Evolutionary conservation across 345 rosid species (phyloP).

Genomic region (Raphanus raphanistrum): DNA sequence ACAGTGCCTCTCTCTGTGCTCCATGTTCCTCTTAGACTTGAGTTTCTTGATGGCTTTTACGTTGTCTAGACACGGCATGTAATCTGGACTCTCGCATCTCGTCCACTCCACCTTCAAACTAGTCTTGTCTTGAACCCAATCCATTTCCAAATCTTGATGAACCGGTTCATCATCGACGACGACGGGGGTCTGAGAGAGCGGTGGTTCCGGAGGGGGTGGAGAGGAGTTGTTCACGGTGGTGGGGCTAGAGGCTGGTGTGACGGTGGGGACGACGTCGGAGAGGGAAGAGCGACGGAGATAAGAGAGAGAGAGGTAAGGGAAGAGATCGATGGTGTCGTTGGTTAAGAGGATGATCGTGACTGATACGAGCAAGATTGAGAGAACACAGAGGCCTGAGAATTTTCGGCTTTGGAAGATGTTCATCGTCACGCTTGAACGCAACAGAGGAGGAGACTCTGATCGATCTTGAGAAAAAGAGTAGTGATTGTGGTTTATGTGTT

Average conservation of each 20-base stretch:
- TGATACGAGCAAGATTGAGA: conserved; percentile 46
- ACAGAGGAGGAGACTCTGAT: conserved; percentile 26
- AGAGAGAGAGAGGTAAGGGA: conserved; percentile 42
- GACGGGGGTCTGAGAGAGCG: conserved; percentile 11
- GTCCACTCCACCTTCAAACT: conserved; percentile 48
- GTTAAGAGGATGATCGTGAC: conserved; percentile 48
- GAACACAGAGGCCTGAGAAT: conserved; percentile 43
- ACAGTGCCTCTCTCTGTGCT: conserved; percentile 88
- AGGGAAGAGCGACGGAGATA: conserved; percentile 45
- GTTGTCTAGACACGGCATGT: conserved; percentile 86
- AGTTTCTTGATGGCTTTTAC: conserved; percentile 57
- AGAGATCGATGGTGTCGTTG: conserved; percentile 35
- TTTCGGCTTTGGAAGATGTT: conserved; percentile 41
- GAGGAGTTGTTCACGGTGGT: not conserved
- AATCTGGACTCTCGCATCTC: conserved; percentile 56
- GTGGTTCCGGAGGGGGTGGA: not conserved
- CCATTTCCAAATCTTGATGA: conserved; percentile 9
- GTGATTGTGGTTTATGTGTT: not conserved
- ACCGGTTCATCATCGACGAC: not conserved
- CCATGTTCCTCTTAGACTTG: conserved; percentile 73
- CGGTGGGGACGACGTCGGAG: conserved; percentile 26
- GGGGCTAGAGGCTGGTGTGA: conserved; percentile 23
- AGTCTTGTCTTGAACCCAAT: conserved; percentile 13
- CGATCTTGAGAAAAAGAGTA: conserved; percentile 19
- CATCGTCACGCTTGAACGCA: conserved; percentile 11